These are phyloP conservation scores for Falciphora oryzae DNA, from an alignment of 2,329 filamentous ascomycete genomes.

Conservation along the genomic window DNA sequence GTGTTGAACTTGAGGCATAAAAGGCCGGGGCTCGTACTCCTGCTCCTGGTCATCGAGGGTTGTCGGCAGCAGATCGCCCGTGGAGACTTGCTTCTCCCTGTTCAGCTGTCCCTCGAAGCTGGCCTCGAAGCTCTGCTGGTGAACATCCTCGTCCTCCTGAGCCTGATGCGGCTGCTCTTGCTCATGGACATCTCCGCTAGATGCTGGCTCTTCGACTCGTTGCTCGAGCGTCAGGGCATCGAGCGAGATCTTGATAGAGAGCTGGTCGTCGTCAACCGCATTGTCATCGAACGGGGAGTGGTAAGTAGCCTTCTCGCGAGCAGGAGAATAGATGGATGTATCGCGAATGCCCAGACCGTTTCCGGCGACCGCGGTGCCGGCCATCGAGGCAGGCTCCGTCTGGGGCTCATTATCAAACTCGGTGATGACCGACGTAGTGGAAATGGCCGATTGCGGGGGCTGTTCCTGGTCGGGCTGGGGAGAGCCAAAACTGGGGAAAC, in stretches of 20 bases:
- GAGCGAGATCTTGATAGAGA: slow-evolving; percentile 35
- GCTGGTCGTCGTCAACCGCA: slow-evolving; percentile 26
- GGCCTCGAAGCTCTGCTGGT: slow-evolving; percentile 9
- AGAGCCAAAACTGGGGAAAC: slow-evolving; percentile 42
- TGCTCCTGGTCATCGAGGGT: slow-evolving; percentile 3
- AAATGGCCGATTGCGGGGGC: slow-evolving; percentile 52
- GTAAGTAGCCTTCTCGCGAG: slow-evolving; percentile 34
- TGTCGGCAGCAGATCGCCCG: not conserved
- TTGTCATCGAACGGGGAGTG: slow-evolving; percentile 47
- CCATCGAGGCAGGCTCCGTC: slow-evolving; percentile 38
- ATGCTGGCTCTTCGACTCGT: not conserved
- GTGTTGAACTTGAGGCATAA: slow-evolving; percentile 31
- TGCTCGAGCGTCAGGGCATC: slow-evolving; percentile 22
- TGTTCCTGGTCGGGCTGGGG: slow-evolving; percentile 36
- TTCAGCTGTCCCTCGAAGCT: slow-evolving; percentile 13
- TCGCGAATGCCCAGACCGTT: slow-evolving; percentile 2
- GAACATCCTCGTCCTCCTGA: not conserved
- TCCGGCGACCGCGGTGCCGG: not conserved
- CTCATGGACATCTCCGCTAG: not conserved
- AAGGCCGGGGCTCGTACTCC: slow-evolving; percentile 35
- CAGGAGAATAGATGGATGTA: slow-evolving; percentile 8
- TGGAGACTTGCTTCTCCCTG: slow-evolving; percentile 1
- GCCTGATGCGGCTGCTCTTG: slow-evolving; percentile 3
- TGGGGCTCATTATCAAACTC: slow-evolving; percentile 72
- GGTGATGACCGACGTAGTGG: slow-evolving; percentile 54